Evolutionary conservation across 169 alveolate species (phyloP), one percentile per base, ranked within the genome.

Genomic region (Theileria orientalis): DNA sequence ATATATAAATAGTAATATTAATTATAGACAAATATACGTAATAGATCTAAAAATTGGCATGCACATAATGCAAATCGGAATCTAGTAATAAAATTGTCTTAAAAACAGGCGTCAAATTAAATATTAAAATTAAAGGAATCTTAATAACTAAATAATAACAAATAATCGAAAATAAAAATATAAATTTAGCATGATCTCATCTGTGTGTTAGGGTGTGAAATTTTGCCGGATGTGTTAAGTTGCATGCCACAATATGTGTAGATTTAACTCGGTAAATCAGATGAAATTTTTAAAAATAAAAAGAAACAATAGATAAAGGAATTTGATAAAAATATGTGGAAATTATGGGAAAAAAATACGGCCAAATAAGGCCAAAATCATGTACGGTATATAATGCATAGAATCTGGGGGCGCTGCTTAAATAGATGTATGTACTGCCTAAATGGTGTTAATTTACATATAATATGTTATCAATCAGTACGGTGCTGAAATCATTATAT

Each of bases 151-250:
- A n/a, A 11, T 52, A n/a, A n/a, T 52, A 11, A 52, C 7, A 21
- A 11, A 13, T 25, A 6, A n/a, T n/a, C n/a, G n/a, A n/a, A n/a
- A n/a, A n/a, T n/a, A n/a, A n/a, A n/a, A n/a, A n/a, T n/a, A n/a
- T n/a, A n/a, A n/a, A n/a, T n/a, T n/a, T n/a, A n/a, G n/a, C n/a
- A 3, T 25, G 33, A 3, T 25, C 14, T 52, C n/a, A 16, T 52
- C 19, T 52, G 62, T 52, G 62, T 52, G 33, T 25, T 25, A 52
- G 11, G 33, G 27, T 52, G 62, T 25, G 33, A 25, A 14, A 52
- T 11, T 52, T 52, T 30, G 62, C 62, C 62, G 62, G 62, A 52
- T 52, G 62, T 52, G 62, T 52, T 52, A 52, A 52, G 62, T 52
- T 52, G 62, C 62, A 52, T 52, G 62, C 14, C n/a, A 23, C 11